Conservation (phyloP, 805 yeast species). For the Diddensiella transvaalensis region DNA sequence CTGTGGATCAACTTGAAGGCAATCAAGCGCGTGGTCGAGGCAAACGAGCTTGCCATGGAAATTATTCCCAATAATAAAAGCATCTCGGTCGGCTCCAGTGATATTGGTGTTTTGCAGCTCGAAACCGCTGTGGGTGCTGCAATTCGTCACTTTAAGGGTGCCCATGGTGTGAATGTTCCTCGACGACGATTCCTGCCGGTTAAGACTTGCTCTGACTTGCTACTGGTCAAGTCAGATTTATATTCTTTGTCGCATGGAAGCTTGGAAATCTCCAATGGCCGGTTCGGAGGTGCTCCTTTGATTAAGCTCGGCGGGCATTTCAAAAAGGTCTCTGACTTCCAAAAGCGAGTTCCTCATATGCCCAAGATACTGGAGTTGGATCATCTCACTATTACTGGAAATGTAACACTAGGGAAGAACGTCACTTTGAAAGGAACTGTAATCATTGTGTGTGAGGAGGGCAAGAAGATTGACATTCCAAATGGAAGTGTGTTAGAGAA, state of each 20-base stretch:
- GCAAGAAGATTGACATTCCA: conserved; percentile 95
- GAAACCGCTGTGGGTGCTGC: conserved; percentile 99
- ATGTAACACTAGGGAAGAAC: conserved; percentile 83
- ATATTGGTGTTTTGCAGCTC: conserved; percentile 83
- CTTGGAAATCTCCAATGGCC: conserved; percentile 71
- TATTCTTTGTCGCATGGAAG: conserved; percentile 91
- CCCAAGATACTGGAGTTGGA: conserved; percentile 95
- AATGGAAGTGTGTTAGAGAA: conserved; percentile 93
- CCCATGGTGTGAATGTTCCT: conserved; percentile 98
- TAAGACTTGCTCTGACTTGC: conserved; percentile 91
- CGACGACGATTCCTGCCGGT: conserved; percentile 97
- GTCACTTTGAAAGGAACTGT: conserved; percentile 96
- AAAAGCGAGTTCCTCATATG: conserved; percentile 85
- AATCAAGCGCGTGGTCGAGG: conserved; percentile 84
- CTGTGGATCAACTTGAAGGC: conserved; percentile 96
- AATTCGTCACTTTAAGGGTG: conserved; percentile 88
- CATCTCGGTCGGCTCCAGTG: conserved; percentile 70
- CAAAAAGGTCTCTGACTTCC: conserved; percentile 92
- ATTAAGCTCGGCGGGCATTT: conserved; percentile 95
- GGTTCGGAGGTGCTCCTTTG: conserved; percentile 91
- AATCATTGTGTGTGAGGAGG: conserved; percentile 94
- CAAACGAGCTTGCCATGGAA: conserved; percentile 78
- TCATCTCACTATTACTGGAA: conserved; percentile 96
- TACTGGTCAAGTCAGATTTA: conserved; percentile 92
- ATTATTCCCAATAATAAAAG: conserved; percentile 94